phyloP scores from a whole-genome alignment of 1,284 basidiomycete genomes.

The Phellinidium pouzarii region DNA sequence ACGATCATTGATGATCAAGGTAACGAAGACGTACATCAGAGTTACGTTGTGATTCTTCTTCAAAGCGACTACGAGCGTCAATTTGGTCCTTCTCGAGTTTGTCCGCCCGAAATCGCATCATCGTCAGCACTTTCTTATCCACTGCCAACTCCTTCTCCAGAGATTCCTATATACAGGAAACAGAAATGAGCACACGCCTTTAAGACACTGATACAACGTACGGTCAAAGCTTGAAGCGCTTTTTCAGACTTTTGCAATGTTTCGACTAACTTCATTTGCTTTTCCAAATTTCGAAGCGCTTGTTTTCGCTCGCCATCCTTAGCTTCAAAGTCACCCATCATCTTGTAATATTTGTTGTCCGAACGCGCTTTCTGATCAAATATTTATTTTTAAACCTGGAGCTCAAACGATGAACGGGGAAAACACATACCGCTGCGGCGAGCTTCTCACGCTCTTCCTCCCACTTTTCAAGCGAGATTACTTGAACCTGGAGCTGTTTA shows the following conservation, averaged over 20 bases:
- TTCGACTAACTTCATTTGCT: conserved; percentile 75
- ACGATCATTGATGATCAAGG: neutral
- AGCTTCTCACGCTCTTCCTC: conserved; percentile 72
- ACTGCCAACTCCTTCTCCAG: conserved; percentile 27
- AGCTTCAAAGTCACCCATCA: conserved; percentile 86
- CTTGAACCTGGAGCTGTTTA: conserved; percentile 76
- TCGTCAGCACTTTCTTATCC: neutral
- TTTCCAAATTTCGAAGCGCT: conserved; percentile 60
- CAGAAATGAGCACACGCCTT: neutral
- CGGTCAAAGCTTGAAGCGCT: conserved; percentile 49
- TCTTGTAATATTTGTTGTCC: conserved; percentile 91
- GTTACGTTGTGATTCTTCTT: neutral
- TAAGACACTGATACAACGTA: conserved; percentile 28
- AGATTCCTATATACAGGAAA: conserved; percentile 19
- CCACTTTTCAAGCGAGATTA: conserved; percentile 70
- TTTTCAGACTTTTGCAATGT: conserved; percentile 62
- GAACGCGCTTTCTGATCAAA: conserved; percentile 74
- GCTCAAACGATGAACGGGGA: neutral
- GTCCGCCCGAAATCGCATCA: neutral
- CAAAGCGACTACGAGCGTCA: neutral
- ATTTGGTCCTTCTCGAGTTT: conserved; percentile 2
- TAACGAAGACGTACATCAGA: neutral
- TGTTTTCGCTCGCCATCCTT: conserved; percentile 73
- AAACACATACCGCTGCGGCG: conserved; percentile 51
- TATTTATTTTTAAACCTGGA: neutral